Evolutionary conservation across 2,329 filamentous ascomycete genomes (phyloP).

Genomic region (Amauroascus niger): DNA sequence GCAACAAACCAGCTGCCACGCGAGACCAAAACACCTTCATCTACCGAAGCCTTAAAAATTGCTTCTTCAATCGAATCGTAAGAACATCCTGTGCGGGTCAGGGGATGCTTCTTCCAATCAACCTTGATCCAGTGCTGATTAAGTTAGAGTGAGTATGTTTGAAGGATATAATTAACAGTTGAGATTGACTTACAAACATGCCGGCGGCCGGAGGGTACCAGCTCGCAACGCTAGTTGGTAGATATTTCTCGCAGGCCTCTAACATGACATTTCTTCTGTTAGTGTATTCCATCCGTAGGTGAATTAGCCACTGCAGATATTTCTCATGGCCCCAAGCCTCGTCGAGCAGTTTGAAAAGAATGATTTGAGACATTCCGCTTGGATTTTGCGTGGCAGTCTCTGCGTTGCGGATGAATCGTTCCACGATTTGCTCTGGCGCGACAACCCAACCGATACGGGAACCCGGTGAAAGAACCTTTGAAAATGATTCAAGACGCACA

Average conservation of each 20-base stretch:
- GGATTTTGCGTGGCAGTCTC: constrained; percentile 81
- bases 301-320: constrained; percentile 81
- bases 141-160: not conserved
- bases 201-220: constrained; percentile 73
- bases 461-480: constrained; percentile 79
- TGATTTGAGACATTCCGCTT: constrained; percentile 70
- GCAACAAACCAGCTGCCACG: constrained; percentile 87
- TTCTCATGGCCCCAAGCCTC: constrained; percentile 89
- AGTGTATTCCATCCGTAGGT: constrained; percentile 73
- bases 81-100: constrained; percentile 29
- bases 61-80: constrained; percentile 61
- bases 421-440: constrained; percentile 71
- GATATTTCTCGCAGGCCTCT: constrained; percentile 63
- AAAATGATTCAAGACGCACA: constrained; percentile 84
- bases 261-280: constrained; percentile 65
- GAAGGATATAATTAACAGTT: not conserved
- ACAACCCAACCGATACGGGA: constrained; percentile 82
- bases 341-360: constrained; percentile 82
- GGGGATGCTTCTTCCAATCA: constrained; percentile 40
- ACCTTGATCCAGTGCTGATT: constrained; percentile 41
- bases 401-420: constrained; percentile 70
- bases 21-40: constrained; percentile 68
- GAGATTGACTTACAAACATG: constrained; percentile 72
- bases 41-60: constrained; percentile 69
- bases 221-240: constrained; percentile 61